Evolutionary conservation across 352 stramenopile genomes (phyloP).

Genomic region (Thalassiosira hispida): DNA sequence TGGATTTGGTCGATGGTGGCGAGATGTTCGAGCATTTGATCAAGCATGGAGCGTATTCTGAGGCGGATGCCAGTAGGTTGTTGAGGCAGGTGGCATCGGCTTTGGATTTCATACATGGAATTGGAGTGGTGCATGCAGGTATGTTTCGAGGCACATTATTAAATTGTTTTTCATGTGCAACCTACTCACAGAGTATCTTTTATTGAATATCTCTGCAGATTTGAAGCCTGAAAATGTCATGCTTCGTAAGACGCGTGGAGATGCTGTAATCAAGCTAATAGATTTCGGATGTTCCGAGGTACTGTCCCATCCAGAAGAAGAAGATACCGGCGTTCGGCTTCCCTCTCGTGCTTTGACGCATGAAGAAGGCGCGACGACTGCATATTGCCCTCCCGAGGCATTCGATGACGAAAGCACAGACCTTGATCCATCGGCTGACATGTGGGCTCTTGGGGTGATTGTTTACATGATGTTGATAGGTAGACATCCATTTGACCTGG

Average conservation of each 20-base stretch:
- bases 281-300: slow-evolving; percentile 81
- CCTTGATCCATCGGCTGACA: slow-evolving; percentile 58
- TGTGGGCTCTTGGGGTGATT: slow-evolving; percentile 86
- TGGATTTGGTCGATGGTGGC: slow-evolving; percentile 65
- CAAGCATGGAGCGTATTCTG: slow-evolving; percentile 64
- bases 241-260: slow-evolving; percentile 56
- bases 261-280: slow-evolving; percentile 63
- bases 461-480: slow-evolving; percentile 92
- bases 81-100: slow-evolving; percentile 60
- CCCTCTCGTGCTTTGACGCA: slow-evolving; percentile 33
- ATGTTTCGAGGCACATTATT: slow-evolving; percentile 8
- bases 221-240: slow-evolving; percentile 70
- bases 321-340: slow-evolving; percentile 20
- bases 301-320: slow-evolving; percentile 30
- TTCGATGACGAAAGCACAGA: slow-evolving; percentile 50
- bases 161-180: background rate
- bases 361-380: slow-evolving; percentile 59
- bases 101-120: slow-evolving; percentile 80
- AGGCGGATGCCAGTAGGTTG: slow-evolving; percentile 60
- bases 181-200: no score
- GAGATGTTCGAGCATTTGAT: slow-evolving; percentile 78
- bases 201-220: no score
- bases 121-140: slow-evolving; percentile 76
- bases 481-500: slow-evolving; percentile 90
- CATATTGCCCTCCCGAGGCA: slow-evolving; percentile 76